A percentile compares a stretch with the other conserved stretches of the same genome.
phyloP scores from a whole-genome alignment of 208 protist species.

The Angomonas deanei region DNA sequence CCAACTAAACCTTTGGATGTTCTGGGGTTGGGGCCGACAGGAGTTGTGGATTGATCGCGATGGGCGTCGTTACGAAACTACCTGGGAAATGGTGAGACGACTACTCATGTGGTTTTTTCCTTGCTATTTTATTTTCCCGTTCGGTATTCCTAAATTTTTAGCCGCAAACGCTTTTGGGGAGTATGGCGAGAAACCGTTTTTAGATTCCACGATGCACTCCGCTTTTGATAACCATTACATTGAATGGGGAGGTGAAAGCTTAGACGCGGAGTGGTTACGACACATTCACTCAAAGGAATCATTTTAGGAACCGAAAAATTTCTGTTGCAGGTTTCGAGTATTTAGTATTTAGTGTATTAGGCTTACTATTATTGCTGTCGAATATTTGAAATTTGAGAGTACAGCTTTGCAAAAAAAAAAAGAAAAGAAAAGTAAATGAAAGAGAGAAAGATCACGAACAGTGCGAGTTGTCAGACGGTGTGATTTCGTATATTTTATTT shows the following conservation, averaged over 20 bases:
- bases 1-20: slow-evolving; percentile 88
- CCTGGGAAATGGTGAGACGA: slow-evolving; percentile 78
- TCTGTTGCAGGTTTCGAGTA: no score
- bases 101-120: slow-evolving; percentile 86
- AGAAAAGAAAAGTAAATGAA: neutral
- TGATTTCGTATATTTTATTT: neutral
- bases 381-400: neutral
- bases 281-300: slow-evolving; percentile 88
- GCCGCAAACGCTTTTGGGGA: slow-evolving; percentile 72
- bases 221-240: slow-evolving; percentile 86
- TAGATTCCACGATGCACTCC: slow-evolving; percentile 70
- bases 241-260: slow-evolving; percentile 74
- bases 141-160: slow-evolving; percentile 77
- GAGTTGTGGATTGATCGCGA: slow-evolving; percentile 84
- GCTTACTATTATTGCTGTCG: neutral
- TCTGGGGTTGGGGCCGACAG: slow-evolving; percentile 80
- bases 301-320: slow-evolving; percentile 28
- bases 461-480: neutral
- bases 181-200: slow-evolving; percentile 84
- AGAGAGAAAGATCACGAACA: neutral
- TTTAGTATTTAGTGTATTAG: neutral
- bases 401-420: neutral
- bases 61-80: slow-evolving; percentile 79
- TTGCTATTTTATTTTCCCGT: slow-evolving; percentile 85
- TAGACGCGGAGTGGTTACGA: slow-evolving; percentile 81